Evolutionary conservation across 805 yeast species (phyloP).

Genomic region (Spathaspora sp.): DNA sequence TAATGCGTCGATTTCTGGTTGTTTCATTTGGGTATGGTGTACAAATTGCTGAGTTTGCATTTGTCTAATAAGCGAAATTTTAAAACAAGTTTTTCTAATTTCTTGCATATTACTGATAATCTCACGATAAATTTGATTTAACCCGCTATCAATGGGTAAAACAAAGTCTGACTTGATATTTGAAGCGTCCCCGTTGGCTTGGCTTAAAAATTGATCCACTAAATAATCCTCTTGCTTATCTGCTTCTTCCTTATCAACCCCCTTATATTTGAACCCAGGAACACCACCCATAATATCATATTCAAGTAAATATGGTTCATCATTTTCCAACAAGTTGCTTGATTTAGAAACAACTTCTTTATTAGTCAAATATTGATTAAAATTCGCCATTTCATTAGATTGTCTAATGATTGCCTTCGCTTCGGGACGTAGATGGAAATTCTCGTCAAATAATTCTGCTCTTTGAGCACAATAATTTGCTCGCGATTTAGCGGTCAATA

Average conservation of each 20-base stretch:
- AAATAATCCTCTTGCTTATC: slow-evolving; percentile 32
- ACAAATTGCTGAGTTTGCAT: slow-evolving; percentile 81
- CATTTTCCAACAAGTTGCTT: slow-evolving; percentile 47
- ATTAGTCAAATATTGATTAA: slow-evolving; percentile 41
- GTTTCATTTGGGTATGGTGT: slow-evolving; percentile 68
- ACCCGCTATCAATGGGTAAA: slow-evolving; percentile 46
- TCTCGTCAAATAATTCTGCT: slow-evolving; percentile 57
- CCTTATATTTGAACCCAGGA: slow-evolving; percentile 60
- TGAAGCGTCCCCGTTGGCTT: slow-evolving; percentile 20
- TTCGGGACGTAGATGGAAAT: slow-evolving; percentile 55
- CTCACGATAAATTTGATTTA: slow-evolving; percentile 54
- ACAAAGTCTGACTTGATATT: slow-evolving; percentile 25
- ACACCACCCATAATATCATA: slow-evolving; percentile 81
- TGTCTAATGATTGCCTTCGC: slow-evolving; percentile 69
- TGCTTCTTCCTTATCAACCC: slow-evolving; percentile 44
- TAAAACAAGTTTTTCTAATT: slow-evolving; percentile 82
- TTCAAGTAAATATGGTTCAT: slow-evolving; percentile 68
- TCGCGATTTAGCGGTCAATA: slow-evolving; percentile 73
- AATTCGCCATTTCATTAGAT: slow-evolving; percentile 64
- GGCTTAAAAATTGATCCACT: slow-evolving; percentile 31
- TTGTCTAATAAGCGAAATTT: slow-evolving; percentile 81
- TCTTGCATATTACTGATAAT: slow-evolving; percentile 83
- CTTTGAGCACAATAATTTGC: slow-evolving; percentile 72
- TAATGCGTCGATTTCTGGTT: slow-evolving; percentile 62
- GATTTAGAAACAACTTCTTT: slow-evolving; percentile 39